Percentiles rank a stretch among this genome's conserved stretches.
Conservation (phyloP, 2,329 filamentous ascomycete genomes). For the Lasiodiplodia gonubiensis region DNA sequence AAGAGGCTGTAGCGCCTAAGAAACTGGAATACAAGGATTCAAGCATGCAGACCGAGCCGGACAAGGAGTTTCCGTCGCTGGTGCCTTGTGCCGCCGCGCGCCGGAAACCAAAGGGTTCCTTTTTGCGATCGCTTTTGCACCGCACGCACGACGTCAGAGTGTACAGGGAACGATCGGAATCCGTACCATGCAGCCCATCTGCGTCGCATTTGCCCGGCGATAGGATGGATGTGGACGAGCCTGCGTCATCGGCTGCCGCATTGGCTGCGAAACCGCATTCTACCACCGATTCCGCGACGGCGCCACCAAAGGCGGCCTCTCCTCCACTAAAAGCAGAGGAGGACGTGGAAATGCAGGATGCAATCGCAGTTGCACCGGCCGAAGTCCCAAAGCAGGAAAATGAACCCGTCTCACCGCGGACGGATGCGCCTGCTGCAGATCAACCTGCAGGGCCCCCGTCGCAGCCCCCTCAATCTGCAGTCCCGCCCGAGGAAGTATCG, state of each 20-base stretch:
- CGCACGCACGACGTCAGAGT: conserved; percentile 46
- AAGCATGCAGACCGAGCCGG: conserved; percentile 50
- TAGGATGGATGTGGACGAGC: conserved; percentile 23
- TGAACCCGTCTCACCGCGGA: conserved; percentile 25
- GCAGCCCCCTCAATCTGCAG: conserved; percentile 38
- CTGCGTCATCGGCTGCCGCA: conserved; percentile 1
- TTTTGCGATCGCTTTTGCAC: conserved; percentile 46
- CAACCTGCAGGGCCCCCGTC: conserved; percentile 31
- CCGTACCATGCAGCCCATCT: conserved; percentile 37
- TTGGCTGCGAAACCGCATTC: conserved; percentile 27
- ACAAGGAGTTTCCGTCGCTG: conserved; percentile 44
- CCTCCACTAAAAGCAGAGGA: conserved; percentile 32
- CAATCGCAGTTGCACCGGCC: conserved; percentile 25
- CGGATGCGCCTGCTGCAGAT: conserved; percentile 35
- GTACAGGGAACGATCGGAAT: conserved; percentile 44
- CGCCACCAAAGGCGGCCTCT: conserved; percentile 24
- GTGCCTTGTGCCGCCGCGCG: conserved; percentile 41
- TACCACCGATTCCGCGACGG: conserved; percentile 35
- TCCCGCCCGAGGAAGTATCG: conserved; percentile 39
- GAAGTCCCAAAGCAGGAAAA: conserved; percentile 7
- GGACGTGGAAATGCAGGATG: conserved; percentile 57
- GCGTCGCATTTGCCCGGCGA: conserved; percentile 6
- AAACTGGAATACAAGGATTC: conserved; percentile 35
- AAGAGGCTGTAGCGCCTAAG: conserved; percentile 44
- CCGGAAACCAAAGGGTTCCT: conserved; percentile 37